Evolutionary conservation across 2,329 filamentous ascomycete genomes (phyloP), one percentile per base, ranked within the genome.

Genomic region (Fusarium sp.): DNA sequence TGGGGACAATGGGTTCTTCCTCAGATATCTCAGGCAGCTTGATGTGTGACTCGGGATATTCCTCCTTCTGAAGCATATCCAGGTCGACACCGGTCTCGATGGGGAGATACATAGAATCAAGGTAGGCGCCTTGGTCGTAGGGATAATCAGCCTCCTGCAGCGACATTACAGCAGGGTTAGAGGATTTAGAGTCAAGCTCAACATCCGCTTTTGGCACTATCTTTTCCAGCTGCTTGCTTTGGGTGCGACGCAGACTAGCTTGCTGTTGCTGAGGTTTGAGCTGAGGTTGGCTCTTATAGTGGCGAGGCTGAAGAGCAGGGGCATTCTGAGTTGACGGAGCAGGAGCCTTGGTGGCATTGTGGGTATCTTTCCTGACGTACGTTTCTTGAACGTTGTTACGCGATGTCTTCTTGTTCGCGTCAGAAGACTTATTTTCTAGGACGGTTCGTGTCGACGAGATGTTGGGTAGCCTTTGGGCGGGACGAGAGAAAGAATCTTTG

Each of bases 251-350:
- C 38, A 86, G 78, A 45, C 77, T 79, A 26, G 82, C 74, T 35
- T 80, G 84, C 57, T 85, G 83, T 54, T 85, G 83, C 52, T 85
- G 83, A 51, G 79, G 73, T 72, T 86, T 87, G 56, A 89, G 82
- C 62, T 86, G 84, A 17, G 88, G 87, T 78, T 89, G 88, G 76
- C 87, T 89, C 79, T 85, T 88, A 81, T 86, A 81, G 56, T 89
- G 87, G 39, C 87, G 86, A 66, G 84, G 83, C 60, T 83, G 82
- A 35, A 80, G 75, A 39, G 79, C 67, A 51, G 76, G 70, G 26
- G 72, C 68, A 54, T 81, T 77, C 17, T 75, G 39, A 20, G 71
- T 35, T 28, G 76, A 64, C 39, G 48, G 59, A 60, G 66, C 51
- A 38, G 72, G 70, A 35, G 71, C 22, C 38, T 77, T 75, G 64